Conservation (phyloP, 257 asterid genomes). For the Euphrasia confusa region DNA sequence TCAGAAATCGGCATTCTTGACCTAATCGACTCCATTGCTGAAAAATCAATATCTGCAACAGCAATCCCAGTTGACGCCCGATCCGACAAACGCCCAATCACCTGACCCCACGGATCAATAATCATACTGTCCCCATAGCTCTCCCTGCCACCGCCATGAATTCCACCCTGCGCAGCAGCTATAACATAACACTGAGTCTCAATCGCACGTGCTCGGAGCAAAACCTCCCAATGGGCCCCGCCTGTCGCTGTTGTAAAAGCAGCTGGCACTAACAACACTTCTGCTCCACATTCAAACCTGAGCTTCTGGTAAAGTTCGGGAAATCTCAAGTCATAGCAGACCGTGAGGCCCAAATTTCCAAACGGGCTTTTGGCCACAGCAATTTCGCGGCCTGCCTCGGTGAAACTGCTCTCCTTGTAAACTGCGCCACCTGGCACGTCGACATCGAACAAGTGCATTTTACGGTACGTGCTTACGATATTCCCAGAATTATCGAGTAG, state of each 20-base stretch:
- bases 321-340: constrained; percentile 89
- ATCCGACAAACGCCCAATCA: constrained; percentile 66
- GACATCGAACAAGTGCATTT: constrained; percentile 90
- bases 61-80: constrained; percentile 72
- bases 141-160: constrained; percentile 72
- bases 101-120: constrained; percentile 92
- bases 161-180: constrained; percentile 94
- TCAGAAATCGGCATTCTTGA: constrained; percentile 76
- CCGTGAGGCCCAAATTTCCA: constrained; percentile 80
- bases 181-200: constrained; percentile 95
- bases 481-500: constrained; percentile 74
- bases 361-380: constrained; percentile 73
- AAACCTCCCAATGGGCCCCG: constrained; percentile 89
- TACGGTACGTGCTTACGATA: constrained; percentile 61
- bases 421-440: constrained; percentile 98
- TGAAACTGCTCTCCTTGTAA: constrained; percentile 89
- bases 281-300: constrained; percentile 68
- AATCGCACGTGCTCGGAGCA: constrained; percentile 93
- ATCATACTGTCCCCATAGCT: constrained; percentile 82
- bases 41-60: constrained; percentile 82
- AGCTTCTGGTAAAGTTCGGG: constrained; percentile 92
- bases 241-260: constrained; percentile 91
- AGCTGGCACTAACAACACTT: constrained; percentile 83
- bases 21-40: constrained; percentile 58
- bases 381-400: constrained; percentile 75